Evolutionary conservation across 495 filamentous ascomycete genomes (phyloP).

Genomic region (Penicillium steckii): DNA sequence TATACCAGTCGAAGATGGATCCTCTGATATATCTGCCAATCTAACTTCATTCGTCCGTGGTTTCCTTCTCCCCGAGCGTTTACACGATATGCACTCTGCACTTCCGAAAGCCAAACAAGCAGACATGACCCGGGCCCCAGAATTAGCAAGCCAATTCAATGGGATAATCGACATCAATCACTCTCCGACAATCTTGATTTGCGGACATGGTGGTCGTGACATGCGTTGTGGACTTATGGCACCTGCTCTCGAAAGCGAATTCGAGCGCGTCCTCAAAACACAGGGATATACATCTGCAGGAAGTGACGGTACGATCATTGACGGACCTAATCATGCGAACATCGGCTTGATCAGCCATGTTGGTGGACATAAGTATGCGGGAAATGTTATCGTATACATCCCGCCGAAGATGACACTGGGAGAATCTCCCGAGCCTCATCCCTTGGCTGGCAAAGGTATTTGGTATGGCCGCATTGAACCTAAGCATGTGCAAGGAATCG

Average conservation of each 20-base stretch:
- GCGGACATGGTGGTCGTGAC: conserved; percentile 80
- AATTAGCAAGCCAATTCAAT: conserved; percentile 35
- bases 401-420: conserved; percentile 53
- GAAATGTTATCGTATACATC: conserved; percentile 89
- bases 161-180: conserved; percentile 57
- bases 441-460: conserved; percentile 76
- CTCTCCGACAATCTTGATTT: conserved; percentile 72
- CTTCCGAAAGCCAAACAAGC: conserved; percentile 38
- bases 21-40: conserved; percentile 11
- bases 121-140: conserved; percentile 29
- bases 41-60: conserved; percentile 38
- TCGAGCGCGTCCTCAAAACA: conserved; percentile 49
- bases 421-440: conserved; percentile 28
- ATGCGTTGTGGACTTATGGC: conserved; percentile 77
- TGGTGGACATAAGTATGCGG: conserved; percentile 89
- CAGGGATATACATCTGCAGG: conserved; percentile 28
- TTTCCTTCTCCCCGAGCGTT: conserved; percentile 52
- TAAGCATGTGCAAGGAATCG: conserved; percentile 80
- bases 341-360: conserved; percentile 84
- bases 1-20: conserved; percentile 44
- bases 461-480: conserved; percentile 94
- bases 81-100: conserved; percentile 56
- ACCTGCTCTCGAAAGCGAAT: conserved; percentile 67
- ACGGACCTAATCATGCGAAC: conserved; percentile 43
- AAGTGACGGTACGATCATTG: conserved; percentile 17